A percentile compares a stretch with the other conserved stretches of the same genome.
Evolutionary conservation across 139 green algal genomes (phyloP).

Genomic region (Penium margaritaceum): DNA sequence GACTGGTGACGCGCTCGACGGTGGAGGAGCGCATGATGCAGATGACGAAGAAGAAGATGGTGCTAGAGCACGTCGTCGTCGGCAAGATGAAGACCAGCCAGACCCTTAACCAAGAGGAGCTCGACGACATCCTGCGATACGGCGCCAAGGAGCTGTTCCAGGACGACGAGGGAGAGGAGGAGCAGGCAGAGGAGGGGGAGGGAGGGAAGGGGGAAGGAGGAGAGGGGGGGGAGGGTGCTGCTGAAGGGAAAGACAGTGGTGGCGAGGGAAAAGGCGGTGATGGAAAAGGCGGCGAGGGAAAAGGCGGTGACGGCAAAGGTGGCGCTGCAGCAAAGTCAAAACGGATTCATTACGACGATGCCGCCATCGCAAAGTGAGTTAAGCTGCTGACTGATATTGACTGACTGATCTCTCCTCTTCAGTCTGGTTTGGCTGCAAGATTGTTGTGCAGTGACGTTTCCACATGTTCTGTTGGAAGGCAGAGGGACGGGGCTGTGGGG

Average conservation of each 20-base stretch:
- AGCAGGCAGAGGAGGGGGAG: constrained; percentile 7
- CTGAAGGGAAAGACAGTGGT: constrained; percentile 1
- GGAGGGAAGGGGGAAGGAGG: not conserved
- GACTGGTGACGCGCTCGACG: constrained; percentile 66
- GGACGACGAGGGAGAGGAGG: constrained; percentile 17
- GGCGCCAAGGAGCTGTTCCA: constrained; percentile 45
- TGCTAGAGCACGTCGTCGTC: constrained; percentile 81
- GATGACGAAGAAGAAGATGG: constrained; percentile 69
- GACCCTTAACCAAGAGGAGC: constrained; percentile 63
- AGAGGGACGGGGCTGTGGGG: too few relatives aligned
- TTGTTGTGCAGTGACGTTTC: not conserved
- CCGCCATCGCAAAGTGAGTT: constrained; percentile 54
- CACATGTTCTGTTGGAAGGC: not conserved
- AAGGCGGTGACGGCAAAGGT: not conserved
- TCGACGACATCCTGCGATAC: constrained; percentile 76
- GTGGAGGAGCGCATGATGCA: constrained; percentile 90
- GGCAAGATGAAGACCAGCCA: constrained; percentile 28
- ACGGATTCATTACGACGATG: constrained; percentile 70
- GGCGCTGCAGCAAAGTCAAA: not conserved
- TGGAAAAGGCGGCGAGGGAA: not conserved
- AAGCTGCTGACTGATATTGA: too few relatives aligned
- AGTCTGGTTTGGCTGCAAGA: not conserved
- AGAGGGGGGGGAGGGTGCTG: not conserved
- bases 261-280: not conserved
- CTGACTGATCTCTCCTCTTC: not conserved